Evolutionary conservation across 495 filamentous ascomycete genomes (phyloP), one percentile per base, ranked within the genome.

Genomic region (Delitschia confertaspora): DNA sequence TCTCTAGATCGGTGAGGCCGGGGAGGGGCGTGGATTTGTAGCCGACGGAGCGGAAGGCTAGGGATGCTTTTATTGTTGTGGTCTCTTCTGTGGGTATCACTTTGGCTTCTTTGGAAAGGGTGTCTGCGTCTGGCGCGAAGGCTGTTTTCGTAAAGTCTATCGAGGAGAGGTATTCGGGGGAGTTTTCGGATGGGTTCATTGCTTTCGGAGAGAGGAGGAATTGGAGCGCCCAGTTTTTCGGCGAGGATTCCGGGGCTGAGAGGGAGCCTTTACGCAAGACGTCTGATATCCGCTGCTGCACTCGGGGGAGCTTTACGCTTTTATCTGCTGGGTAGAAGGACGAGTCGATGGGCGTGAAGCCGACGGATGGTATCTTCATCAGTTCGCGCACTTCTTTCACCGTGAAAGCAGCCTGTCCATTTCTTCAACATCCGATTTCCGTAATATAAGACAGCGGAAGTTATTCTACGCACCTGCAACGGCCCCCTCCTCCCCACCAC

Each of bases 341-440:
- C 18, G 64, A 55, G 38, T 82, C 73, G 20, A 89, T 68, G 6
- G 80, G 74, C 29, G 80, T 75, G 51, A 95, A 91, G 14, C 69
- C 69, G 3, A 93, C 81, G 1, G 60, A 61, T 2, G 76, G 75
- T n/a, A 96, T 69, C 25, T 83, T 79, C 52, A 94, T 74, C 1
- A 95, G 67, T 58, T 96, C 91, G 3, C 91, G 78, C 2, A 85
- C 62, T 60, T 98, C 91, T 60, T 93, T 96, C 48, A 93, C 89
- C 0, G 93, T 95, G 59, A 95, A 96, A 0, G 91, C 72, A 9
- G 85, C 88, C 79, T 89, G 49, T 32, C 25, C 6, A n/a, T n/a
- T n/a, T n/a, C n/a, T n/a, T n/a, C n/a, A 13, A 27, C 10, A 26
- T n/a, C 20, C 11, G 33, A 4, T 30, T 11, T 38, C 14, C 16